Evolutionary conservation across 1,284 basidiomycete genomes (phyloP).

Genomic region (Trichosporon sp.): DNA sequence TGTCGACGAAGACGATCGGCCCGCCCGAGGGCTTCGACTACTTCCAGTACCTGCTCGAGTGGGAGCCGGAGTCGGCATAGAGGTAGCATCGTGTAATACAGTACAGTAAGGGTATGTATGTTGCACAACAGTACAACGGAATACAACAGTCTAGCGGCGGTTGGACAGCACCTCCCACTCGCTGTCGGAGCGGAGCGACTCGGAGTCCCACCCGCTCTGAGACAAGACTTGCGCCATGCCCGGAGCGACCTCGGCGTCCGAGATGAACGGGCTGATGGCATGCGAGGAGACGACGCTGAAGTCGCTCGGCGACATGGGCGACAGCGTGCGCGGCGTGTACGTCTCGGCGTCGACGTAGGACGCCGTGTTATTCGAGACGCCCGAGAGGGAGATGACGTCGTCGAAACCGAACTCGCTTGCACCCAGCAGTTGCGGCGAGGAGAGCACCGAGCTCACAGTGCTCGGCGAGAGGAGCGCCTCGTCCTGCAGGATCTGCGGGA

Average conservation of each 20-base stretch:
- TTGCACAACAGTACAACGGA: conserved; percentile 14
- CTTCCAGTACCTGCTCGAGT: conserved; percentile 68
- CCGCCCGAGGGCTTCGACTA: conserved; percentile 78
- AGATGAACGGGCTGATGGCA: conserved; percentile 18
- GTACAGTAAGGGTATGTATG: conserved; percentile 4
- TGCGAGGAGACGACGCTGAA: conserved; percentile 4
- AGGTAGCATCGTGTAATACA: background rate
- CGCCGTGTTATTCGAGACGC: conserved; percentile 20
- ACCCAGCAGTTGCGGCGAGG: conserved; percentile 19
- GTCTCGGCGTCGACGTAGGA: conserved; percentile 31
- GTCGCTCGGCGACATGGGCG: conserved; percentile 15
- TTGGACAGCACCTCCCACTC: conserved; percentile 31
- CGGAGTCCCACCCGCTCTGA: conserved; percentile 15
- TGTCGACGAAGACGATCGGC: conserved; percentile 48
- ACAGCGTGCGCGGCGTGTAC: conserved; percentile 29
- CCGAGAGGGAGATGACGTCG: conserved; percentile 28
- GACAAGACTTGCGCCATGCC: background rate
- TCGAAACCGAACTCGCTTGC: conserved; percentile 19
- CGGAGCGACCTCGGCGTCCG: background rate
- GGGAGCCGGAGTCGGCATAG: conserved; percentile 13
- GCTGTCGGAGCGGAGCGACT: conserved; percentile 18
- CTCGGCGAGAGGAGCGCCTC: background rate
- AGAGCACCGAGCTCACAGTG: conserved; percentile 15
- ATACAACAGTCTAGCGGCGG: conserved; percentile 12
- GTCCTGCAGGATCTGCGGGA: background rate